phyloP scores from a whole-genome alignment of 768 basidiomycete genomes.

The Xerocomellus dryophilus region DNA sequence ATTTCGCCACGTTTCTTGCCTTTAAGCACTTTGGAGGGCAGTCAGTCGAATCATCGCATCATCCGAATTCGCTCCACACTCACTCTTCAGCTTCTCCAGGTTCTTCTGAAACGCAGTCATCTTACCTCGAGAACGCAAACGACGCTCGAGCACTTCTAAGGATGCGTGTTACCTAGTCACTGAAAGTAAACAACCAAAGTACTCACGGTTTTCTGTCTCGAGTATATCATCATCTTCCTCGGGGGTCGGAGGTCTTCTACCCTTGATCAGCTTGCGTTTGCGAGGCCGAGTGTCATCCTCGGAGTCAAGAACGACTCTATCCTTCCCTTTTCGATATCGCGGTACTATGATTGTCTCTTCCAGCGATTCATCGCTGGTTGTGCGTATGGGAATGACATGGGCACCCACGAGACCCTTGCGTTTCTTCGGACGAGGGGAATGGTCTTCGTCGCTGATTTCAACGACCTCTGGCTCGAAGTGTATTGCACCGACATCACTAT shows the following conservation, averaged over 20 bases:
- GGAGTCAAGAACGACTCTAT: slow-evolving; percentile 27
- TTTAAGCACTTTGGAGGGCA: slow-evolving; percentile 19
- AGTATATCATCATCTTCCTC: slow-evolving; percentile 43
- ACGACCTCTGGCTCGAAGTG: slow-evolving; percentile 41
- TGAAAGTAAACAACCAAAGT: background rate
- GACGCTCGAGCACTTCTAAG: slow-evolving; percentile 59
- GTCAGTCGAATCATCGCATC: background rate
- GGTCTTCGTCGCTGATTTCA: slow-evolving; percentile 25
- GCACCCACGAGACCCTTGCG: slow-evolving; percentile 11
- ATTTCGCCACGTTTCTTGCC: slow-evolving; percentile 45
- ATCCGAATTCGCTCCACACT: background rate
- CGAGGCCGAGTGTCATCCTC: slow-evolving; percentile 37
- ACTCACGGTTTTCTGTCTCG: slow-evolving; percentile 54
- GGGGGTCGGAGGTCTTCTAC: slow-evolving; percentile 40
- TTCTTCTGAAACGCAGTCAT: slow-evolving; percentile 59
- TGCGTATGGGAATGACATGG: slow-evolving; percentile 11
- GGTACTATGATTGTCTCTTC: slow-evolving; percentile 19
- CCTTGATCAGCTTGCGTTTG: slow-evolving; percentile 43
- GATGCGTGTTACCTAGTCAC: background rate
- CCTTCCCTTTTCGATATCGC: slow-evolving; percentile 22
- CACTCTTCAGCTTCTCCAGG: slow-evolving; percentile 66
- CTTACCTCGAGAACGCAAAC: slow-evolving; percentile 61
- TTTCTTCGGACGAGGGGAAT: slow-evolving; percentile 26
- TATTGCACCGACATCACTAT: slow-evolving; percentile 51
- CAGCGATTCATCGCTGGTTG: slow-evolving; percentile 22